Conservation (phyloP, 2,329 filamentous ascomycete genomes). For the Esteya vermicola region DNA sequence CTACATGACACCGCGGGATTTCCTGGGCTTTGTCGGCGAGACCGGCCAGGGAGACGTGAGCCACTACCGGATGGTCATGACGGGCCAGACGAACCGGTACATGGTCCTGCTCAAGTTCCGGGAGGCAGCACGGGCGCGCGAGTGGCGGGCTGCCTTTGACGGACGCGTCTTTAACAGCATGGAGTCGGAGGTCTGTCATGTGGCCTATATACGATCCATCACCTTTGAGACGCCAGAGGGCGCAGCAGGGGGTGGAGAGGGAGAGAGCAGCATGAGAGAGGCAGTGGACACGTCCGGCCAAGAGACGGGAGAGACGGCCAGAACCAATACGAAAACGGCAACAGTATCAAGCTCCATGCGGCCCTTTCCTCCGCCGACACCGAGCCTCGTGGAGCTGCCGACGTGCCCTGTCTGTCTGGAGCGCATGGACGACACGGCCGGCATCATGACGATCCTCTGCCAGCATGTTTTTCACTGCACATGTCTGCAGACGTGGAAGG, state of each 20-base stretch:
- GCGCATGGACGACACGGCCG: slow-evolving; percentile 95
- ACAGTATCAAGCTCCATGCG: slow-evolving; percentile 21
- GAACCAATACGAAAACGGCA: slow-evolving; percentile 8
- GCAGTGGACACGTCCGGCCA: too few relatives aligned
- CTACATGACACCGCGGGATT: slow-evolving; percentile 82
- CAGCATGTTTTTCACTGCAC: slow-evolving; percentile 97
- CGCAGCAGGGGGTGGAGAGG: too few relatives aligned
- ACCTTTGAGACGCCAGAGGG: slow-evolving; percentile 55
- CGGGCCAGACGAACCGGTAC: slow-evolving; percentile 76
- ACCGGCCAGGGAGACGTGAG: slow-evolving; percentile 74
- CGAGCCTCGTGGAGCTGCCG: slow-evolving; percentile 76
- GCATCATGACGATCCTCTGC: slow-evolving; percentile 87
- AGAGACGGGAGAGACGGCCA: too few relatives aligned
- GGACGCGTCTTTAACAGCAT: slow-evolving; percentile 86
- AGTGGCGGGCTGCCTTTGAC: slow-evolving; percentile 80
- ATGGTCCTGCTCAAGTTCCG: slow-evolving; percentile 94
- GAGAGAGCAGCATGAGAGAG: too few relatives aligned
- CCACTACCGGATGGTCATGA: slow-evolving; percentile 90
- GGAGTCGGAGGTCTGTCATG: slow-evolving; percentile 91
- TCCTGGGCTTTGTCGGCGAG: slow-evolving; percentile 83
- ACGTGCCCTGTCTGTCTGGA: slow-evolving; percentile 95
- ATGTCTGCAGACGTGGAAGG: slow-evolving; percentile 92
- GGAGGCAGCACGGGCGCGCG: slow-evolving; percentile 54
- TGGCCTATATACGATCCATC: slow-evolving; percentile 87
- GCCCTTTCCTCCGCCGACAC: slow-evolving; percentile 54